phyloP scores from a whole-genome alignment of 2,329 filamentous ascomycete species.

The Penicillium sp. region DNA sequence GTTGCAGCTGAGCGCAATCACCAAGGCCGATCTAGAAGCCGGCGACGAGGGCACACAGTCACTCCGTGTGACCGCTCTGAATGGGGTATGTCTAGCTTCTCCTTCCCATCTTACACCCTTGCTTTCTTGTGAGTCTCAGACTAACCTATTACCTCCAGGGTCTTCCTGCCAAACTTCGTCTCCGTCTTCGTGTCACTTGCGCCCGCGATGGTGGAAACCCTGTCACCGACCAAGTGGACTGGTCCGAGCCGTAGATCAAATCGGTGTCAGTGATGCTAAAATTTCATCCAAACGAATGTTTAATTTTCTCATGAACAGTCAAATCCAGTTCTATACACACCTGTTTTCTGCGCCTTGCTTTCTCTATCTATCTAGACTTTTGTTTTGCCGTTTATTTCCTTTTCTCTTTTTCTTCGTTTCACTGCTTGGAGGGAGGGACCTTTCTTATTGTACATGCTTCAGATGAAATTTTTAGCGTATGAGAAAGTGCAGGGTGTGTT shows the following conservation, averaged over 20 bases:
- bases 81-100: conserved; percentile 62
- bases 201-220: conserved; percentile 59
- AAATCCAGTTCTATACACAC: conserved; percentile 16
- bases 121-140: conserved; percentile 18
- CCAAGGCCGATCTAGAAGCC: conserved; percentile 63
- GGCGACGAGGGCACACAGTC: conserved; percentile 79
- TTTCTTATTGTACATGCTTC: conserved; percentile 21
- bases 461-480: conserved; percentile 12
- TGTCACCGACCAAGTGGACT: conserved; percentile 88
- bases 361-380: conserved; percentile 1
- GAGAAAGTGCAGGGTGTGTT: background rate
- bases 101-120: background rate
- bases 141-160: conserved; percentile 47
- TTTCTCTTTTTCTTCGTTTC: background rate
- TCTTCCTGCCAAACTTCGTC: conserved; percentile 58
- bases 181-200: conserved; percentile 79
- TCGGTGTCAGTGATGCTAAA: conserved; percentile 8
- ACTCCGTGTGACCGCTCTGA: conserved; percentile 77
- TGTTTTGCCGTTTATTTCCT: background rate
- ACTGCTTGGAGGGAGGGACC: conserved; percentile 3
- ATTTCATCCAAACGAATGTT: conserved; percentile 13
- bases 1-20: conserved; percentile 82
- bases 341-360: conserved; percentile 1
- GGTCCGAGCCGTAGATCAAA: conserved; percentile 61
- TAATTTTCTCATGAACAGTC: conserved; percentile 14